phyloP scores from a whole-genome alignment of 495 filamentous ascomycete species.

The Neurospora cerealis region DNA sequence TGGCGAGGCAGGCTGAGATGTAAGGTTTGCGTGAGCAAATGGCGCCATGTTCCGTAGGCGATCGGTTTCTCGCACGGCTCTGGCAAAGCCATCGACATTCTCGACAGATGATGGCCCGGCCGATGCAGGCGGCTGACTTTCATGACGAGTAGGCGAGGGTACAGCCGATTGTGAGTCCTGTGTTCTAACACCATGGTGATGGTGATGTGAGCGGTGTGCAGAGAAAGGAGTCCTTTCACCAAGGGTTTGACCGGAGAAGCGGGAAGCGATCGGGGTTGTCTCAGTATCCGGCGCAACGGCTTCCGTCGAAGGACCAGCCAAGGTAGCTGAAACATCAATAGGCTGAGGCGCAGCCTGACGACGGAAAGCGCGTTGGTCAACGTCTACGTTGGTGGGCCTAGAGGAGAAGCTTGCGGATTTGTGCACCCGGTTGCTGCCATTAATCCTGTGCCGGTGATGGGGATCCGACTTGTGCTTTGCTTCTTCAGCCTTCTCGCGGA shows the following conservation, averaged over 20 bases:
- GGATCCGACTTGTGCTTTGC: slow-evolving; percentile 41
- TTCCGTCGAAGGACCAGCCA: slow-evolving; percentile 36
- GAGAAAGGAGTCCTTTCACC: slow-evolving; percentile 59
- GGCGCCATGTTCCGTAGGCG: slow-evolving; percentile 79
- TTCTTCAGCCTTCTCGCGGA: slow-evolving; percentile 71
- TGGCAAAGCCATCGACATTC: slow-evolving; percentile 60
- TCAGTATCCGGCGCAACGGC: slow-evolving; percentile 34
- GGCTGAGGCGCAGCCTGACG: slow-evolving; percentile 36
- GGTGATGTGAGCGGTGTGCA: slow-evolving; percentile 43
- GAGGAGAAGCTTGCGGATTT: slow-evolving; percentile 40
- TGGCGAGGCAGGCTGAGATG: slow-evolving; percentile 86
- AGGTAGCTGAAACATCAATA: slow-evolving; percentile 35
- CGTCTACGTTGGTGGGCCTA: slow-evolving; percentile 35
- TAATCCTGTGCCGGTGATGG: slow-evolving; percentile 34
- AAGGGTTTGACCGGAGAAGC: slow-evolving; percentile 61
- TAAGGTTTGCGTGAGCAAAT: slow-evolving; percentile 55
- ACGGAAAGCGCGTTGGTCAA: slow-evolving; percentile 36
- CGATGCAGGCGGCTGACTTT: slow-evolving; percentile 57
- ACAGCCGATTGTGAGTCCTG: slow-evolving; percentile 51
- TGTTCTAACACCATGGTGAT: slow-evolving; percentile 49
- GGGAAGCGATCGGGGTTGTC: slow-evolving; percentile 52
- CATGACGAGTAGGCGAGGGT: slow-evolving; percentile 41
- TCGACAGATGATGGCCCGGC: slow-evolving; percentile 61
- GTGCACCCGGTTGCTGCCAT: slow-evolving; percentile 30
- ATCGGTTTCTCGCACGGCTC: slow-evolving; percentile 78